Evolutionary conservation across 106 monocot species (phyloP).

Genomic region (Vanilla planifolia): DNA sequence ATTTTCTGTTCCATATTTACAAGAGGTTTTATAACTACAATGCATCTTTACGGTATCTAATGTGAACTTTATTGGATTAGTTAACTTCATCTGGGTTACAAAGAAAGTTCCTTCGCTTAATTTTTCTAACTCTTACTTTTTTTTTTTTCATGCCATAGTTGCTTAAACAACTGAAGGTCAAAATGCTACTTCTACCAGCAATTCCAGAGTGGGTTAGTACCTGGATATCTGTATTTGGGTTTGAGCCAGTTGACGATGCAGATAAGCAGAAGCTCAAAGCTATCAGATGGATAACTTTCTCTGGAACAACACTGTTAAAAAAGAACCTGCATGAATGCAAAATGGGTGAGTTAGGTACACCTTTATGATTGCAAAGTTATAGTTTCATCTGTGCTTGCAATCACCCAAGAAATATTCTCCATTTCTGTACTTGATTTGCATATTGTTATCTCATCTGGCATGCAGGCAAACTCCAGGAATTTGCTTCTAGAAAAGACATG

Average conservation of each 20-base stretch:
- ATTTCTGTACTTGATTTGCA: neutral
- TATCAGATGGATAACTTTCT: slow-evolving; percentile 46
- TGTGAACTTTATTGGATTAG: no score
- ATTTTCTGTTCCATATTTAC: no score
- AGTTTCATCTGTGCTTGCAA: neutral
- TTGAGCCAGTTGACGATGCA: slow-evolving; percentile 30
- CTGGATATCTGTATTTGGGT: slow-evolving; percentile 77
- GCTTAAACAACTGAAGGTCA: slow-evolving; percentile 55
- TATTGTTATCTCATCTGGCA: neutral
- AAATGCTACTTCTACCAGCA: slow-evolving; percentile 62
- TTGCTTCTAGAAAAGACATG: neutral
- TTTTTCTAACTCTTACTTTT: no score
- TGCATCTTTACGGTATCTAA: no score
- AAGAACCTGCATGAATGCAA: slow-evolving; percentile 34
- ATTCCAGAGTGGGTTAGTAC: slow-evolving; percentile 55
- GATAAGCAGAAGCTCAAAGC: slow-evolving; percentile 43
- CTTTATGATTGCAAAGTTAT: neutral
- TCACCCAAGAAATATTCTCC: no score
- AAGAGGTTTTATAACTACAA: no score
- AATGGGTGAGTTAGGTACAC: slow-evolving; percentile 14
- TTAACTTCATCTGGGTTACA: no score
- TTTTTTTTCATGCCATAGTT: slow-evolving; percentile 20
- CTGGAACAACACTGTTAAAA: slow-evolving; percentile 58
- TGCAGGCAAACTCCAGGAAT: neutral
- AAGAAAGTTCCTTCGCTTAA: no score